A percentile compares a stretch with the other conserved stretches of the same genome.
These are phyloP conservation scores for Chrysoporthe cubensis DNA, from an alignment of 2,329 filamentous ascomycete species.

Conservation along the genomic window DNA sequence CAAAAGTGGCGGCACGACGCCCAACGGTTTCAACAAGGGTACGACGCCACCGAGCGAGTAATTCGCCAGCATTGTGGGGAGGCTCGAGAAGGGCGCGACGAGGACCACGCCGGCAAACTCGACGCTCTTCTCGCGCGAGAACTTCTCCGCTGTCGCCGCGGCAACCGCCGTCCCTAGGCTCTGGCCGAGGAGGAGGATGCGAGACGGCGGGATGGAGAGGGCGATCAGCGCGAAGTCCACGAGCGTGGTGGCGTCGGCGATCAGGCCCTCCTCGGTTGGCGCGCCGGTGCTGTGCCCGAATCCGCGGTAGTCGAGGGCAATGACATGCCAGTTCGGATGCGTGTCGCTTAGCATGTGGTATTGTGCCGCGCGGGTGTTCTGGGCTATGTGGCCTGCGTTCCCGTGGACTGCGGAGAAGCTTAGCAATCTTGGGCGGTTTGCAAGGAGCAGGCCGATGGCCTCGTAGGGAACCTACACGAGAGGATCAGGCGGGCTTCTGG, in stretches of 20 bases:
- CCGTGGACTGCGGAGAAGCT: slow-evolving; percentile 25
- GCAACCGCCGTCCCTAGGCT: slow-evolving; percentile 87
- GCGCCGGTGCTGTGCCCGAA: slow-evolving; percentile 81
- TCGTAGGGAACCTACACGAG: slow-evolving; percentile 53
- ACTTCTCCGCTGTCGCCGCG: slow-evolving; percentile 73
- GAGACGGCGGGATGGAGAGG: slow-evolving; percentile 66
- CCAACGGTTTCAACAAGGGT: slow-evolving; percentile 77
- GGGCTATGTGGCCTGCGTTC: slow-evolving; percentile 85
- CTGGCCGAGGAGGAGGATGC: slow-evolving; percentile 83
- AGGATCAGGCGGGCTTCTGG: slow-evolving; percentile 66
- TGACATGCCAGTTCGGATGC: slow-evolving; percentile 71
- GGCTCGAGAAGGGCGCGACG: slow-evolving; percentile 76
- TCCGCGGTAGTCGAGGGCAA: slow-evolving; percentile 91
- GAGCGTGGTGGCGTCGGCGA: slow-evolving; percentile 75
- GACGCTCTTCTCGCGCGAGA: slow-evolving; percentile 56
- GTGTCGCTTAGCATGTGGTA: slow-evolving; percentile 78
- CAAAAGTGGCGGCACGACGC: slow-evolving; percentile 66
- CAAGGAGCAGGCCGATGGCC: slow-evolving; percentile 30
- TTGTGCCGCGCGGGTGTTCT: slow-evolving; percentile 73
- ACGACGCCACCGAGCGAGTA: slow-evolving; percentile 81
- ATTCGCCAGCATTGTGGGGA: slow-evolving; percentile 73
- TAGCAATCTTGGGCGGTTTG: slow-evolving; percentile 27
- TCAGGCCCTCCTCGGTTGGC: slow-evolving; percentile 80
- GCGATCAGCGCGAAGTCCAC: slow-evolving; percentile 72
- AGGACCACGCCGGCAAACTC: slow-evolving; percentile 82